Evolutionary conservation across 176 grass and related monocot species (phyloP).

Genomic region (Musa beccarii): DNA sequence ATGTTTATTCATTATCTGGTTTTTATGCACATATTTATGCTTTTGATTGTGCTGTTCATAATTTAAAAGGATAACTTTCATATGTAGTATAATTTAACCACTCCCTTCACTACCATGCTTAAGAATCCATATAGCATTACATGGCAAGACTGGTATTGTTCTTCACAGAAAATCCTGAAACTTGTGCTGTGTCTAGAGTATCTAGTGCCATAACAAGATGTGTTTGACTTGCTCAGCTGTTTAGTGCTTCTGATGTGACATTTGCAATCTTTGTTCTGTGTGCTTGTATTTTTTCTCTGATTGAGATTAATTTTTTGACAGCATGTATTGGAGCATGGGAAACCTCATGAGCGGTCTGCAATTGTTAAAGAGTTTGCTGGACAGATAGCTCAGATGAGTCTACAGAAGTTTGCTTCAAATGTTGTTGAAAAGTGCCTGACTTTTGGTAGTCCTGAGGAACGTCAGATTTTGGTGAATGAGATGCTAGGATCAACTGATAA

Average conservation of each 20-base stretch:
- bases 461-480: conserved; percentile 26
- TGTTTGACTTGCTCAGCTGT: too few relatives aligned
- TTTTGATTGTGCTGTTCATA: background rate
- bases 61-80: too few relatives aligned
- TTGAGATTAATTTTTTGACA: conserved; percentile 5
- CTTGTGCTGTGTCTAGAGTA: too few relatives aligned
- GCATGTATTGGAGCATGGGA: conserved; percentile 44
- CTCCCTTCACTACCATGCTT: too few relatives aligned
- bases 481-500: conserved; percentile 25
- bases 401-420: conserved; percentile 39
- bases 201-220: too few relatives aligned
- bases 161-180: too few relatives aligned
- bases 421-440: conserved; percentile 43
- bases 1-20: too few relatives aligned
- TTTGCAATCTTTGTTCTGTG: background rate
- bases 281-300: background rate
- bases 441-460: conserved; percentile 25
- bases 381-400: conserved; percentile 34
- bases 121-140: too few relatives aligned
- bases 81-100: too few relatives aligned
- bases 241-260: background rate
- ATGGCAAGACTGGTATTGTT: background rate
- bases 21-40: background rate
- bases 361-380: conserved; percentile 29
- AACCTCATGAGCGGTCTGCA: background rate